A percentile compares a stretch with the other conserved stretches of the same genome.
Evolutionary conservation across 306 rosid genomes (phyloP).

Genomic region (Prunus persica): DNA sequence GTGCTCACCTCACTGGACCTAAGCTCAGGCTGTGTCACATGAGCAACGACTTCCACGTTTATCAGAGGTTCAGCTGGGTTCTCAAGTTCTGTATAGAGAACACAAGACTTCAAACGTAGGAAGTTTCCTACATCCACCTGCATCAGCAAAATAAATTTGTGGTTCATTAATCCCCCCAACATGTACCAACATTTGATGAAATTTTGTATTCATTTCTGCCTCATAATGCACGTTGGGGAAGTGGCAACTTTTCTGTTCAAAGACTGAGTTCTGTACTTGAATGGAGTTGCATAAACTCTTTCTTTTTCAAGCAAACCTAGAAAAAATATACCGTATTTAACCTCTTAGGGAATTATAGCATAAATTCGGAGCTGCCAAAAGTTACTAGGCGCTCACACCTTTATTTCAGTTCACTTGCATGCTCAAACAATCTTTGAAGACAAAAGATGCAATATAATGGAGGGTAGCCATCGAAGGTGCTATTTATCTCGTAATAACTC

Average conservation of each 20-base stretch:
- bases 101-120: conserved; percentile 81
- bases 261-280: too few relatives aligned
- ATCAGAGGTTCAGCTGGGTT: conserved; percentile 52
- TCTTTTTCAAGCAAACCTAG: too few relatives aligned
- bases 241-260: too few relatives aligned
- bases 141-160: conserved; percentile 19
- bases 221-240: not conserved
- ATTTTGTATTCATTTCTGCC: not conserved
- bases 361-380: too few relatives aligned
- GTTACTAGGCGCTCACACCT: too few relatives aligned
- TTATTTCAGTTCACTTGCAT: too few relatives aligned
- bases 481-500: not conserved
- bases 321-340: too few relatives aligned
- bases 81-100: conserved; percentile 72
- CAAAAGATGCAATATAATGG: too few relatives aligned
- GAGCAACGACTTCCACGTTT: conserved; percentile 81
- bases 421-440: too few relatives aligned
- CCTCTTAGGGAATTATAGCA: too few relatives aligned
- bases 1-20: conserved; percentile 74
- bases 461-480: too few relatives aligned
- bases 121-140: conserved; percentile 91
- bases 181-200: not conserved
- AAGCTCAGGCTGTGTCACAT: conserved; percentile 79
- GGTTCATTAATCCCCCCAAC: not conserved
- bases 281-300: too few relatives aligned